These are phyloP conservation scores for Trichoderma brevicompactum DNA, from an alignment of 2,329 filamentous ascomycete species.

Conservation along the genomic window DNA sequence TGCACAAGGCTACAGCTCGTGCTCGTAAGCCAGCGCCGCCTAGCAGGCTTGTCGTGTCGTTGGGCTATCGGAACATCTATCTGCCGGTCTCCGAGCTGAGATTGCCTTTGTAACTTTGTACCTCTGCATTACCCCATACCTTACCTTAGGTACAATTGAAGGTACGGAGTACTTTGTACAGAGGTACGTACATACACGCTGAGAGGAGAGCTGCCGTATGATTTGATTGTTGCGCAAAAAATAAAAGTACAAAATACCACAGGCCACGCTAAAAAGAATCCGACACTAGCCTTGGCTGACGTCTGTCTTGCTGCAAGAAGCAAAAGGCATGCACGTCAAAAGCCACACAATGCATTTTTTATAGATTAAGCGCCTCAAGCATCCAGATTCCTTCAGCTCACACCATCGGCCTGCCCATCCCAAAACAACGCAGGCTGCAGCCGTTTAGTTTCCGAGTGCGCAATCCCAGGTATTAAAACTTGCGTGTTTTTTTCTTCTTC, in stretches of 20 bases:
- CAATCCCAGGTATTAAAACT: neutral
- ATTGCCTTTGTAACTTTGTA: neutral
- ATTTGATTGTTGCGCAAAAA: too few relatives aligned
- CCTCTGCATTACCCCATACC: too few relatives aligned
- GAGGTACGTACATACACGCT: too few relatives aligned
- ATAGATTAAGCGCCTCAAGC: neutral
- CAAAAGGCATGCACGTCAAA: constrained; percentile 3
- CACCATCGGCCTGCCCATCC: neutral
- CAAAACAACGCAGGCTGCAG: too few relatives aligned
- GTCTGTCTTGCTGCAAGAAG: neutral
- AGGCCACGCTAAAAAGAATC: neutral
- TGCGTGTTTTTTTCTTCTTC: too few relatives aligned
- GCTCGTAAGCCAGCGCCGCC: constrained; percentile 37
- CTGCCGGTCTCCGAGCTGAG: constrained; percentile 9
- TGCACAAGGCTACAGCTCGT: constrained; percentile 44
- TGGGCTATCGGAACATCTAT: constrained; percentile 22
- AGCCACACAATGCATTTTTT: constrained; percentile 1
- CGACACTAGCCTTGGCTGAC: constrained; percentile 18
- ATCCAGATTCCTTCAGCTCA: neutral
- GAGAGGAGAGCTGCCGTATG: too few relatives aligned
- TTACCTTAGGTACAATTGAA: too few relatives aligned
- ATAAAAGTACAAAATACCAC: neutral
- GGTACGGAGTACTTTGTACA: too few relatives aligned
- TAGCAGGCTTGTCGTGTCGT: neutral
- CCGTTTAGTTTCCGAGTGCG: neutral